These are phyloP conservation scores for Lepiota subincarnata DNA, from an alignment of 768 basidiomycete species.

Conservation along the genomic window DNA sequence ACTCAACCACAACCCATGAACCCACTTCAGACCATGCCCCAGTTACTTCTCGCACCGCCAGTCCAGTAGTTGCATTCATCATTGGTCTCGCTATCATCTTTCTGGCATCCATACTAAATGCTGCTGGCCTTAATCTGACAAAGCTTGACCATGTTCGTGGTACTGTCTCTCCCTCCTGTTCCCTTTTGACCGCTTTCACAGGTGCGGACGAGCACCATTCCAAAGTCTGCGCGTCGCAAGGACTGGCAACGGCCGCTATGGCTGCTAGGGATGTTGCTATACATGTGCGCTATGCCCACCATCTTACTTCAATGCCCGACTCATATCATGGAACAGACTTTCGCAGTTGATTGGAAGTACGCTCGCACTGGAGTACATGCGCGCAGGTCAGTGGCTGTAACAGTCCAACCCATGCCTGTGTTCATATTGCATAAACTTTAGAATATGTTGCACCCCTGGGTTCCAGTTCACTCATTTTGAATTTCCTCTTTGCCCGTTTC, in stretches of 20 bases:
- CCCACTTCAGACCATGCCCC: conserved; percentile 15
- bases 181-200: conserved; percentile 20
- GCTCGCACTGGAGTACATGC: conserved; percentile 82
- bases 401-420: background rate
- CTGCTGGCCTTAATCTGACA: conserved; percentile 90
- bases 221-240: conserved; percentile 65
- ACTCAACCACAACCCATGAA: conserved; percentile 8
- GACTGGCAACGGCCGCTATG: conserved; percentile 86
- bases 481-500: conserved; percentile 91
- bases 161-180: background rate
- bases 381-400: conserved; percentile 52
- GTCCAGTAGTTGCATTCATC: conserved; percentile 67
- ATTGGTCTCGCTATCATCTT: conserved; percentile 85
- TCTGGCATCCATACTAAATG: conserved; percentile 80
- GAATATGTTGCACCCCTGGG: conserved; percentile 97
- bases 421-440: conserved; percentile 20
- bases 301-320: background rate
- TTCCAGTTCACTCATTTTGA: conserved; percentile 91
- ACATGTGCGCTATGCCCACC: conserved; percentile 59
- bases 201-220: conserved; percentile 72
- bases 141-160: conserved; percentile 84
- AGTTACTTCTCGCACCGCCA: conserved; percentile 27
- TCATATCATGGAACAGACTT: conserved; percentile 39
- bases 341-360: conserved; percentile 88
- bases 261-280: conserved; percentile 90